Base-by-base conservation (phyloP, 192 early-diverging fungal genomes). In the Spizellomyces punctatus region DNA sequence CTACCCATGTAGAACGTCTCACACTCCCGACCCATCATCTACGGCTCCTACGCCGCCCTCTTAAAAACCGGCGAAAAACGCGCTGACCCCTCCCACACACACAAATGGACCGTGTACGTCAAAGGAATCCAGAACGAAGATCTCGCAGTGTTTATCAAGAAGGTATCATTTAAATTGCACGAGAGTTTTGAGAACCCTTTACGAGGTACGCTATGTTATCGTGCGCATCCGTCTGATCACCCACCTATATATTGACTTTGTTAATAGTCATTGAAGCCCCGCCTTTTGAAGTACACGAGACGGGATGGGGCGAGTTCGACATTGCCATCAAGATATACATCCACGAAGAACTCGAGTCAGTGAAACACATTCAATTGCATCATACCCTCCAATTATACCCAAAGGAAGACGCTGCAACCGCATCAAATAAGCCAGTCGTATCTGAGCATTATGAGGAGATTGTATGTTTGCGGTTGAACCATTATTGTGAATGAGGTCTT, bases 301-400 rank as follows among this genome's bases (percentile, higher is more conserved):
- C 98, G 12, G 98, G 98, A 44, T 99, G 98, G 98, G 98, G 98
- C 71, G 95, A 99, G 81, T 99, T 99, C 79, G 95, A 98, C 64
- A 94, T 99, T 60, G 83, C 89, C 27, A 98, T 98, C 66, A 95
- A 94, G 74, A 88, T 99, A 44, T 89, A 90, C 68, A 94, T 98
- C 73, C 83, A 88, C 16, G 88, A 91, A 42, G 73, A 80, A 10
- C 81, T 89, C 46, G 92, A 92, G 63, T 93, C 95, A 62, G 90
- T 91, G 76, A 56, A 14, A 14, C 84, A 89, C 17, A 86, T 97
- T 22, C 85, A 87, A 14, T 78, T 99, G 8, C 94, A 90, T 75
- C 96, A 98, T 77, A 91, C 92, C 78, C 83, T 99, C 62, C 89
- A 93, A 76, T 84, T 99, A 48, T 96, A 96, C 74, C 94, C 93